Evolutionary conservation across 192 early-diverging fungal species (phyloP).

Genomic region (Neocallimastix lanati): DNA sequence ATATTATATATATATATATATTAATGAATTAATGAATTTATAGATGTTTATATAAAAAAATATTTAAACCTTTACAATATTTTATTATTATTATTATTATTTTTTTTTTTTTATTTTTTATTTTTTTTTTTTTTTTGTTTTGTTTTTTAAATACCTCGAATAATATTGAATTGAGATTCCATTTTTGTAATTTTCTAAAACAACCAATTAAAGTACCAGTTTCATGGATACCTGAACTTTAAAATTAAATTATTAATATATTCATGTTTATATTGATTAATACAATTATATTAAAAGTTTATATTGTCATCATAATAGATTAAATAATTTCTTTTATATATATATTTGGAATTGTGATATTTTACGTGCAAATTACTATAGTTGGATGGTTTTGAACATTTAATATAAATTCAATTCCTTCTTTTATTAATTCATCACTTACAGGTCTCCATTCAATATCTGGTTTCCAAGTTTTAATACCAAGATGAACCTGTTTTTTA

Average conservation of each 20-base stretch:
- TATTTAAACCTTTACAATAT: too few species aligned
- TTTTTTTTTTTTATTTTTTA: background rate
- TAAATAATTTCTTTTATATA: too few species aligned
- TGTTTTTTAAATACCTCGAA: constrained; percentile 42
- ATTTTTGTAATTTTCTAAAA: constrained; percentile 74
- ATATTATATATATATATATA: too few species aligned
- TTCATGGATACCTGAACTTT: constrained; percentile 74
- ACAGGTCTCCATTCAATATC: constrained; percentile 62
- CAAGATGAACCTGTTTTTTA: background rate
- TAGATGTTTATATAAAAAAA: too few species aligned
- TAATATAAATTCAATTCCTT: constrained; percentile 72
- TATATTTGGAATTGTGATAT: background rate
- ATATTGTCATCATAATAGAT: too few species aligned
- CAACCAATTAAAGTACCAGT: constrained; percentile 88
- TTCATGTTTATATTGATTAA: too few species aligned
- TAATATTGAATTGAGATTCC: constrained; percentile 93
- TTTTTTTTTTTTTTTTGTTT: background rate
- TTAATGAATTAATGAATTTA: too few species aligned
- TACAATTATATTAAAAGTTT: too few species aligned
- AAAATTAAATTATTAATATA: background rate
- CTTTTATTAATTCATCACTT: constrained; percentile 88
- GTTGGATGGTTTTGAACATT: constrained; percentile 69
- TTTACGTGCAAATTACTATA: constrained; percentile 75
- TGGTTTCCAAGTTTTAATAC: background rate
- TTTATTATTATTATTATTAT: background rate